These are phyloP conservation scores for Polyplosphaeria fusca DNA, from an alignment of 495 filamentous ascomycete genomes.

Conservation along the genomic window DNA sequence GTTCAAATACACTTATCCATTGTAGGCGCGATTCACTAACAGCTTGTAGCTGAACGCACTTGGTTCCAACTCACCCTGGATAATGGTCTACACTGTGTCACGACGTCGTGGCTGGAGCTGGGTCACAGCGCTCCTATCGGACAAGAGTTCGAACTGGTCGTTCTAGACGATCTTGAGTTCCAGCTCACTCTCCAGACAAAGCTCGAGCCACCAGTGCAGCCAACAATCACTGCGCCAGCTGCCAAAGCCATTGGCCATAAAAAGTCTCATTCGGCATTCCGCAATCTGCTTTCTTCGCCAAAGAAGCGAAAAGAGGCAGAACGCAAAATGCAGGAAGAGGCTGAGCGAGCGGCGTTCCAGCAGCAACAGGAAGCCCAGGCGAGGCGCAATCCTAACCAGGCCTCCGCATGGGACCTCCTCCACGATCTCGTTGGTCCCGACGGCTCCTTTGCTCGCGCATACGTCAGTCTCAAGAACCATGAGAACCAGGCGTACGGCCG, in stretches of 20 bases:
- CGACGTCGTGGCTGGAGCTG: constrained; percentile 90
- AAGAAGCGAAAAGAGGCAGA: constrained; percentile 94
- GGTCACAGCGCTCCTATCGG: constrained; percentile 92
- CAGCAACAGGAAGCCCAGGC: constrained; percentile 65
- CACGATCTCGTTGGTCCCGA: constrained; percentile 82
- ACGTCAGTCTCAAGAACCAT: constrained; percentile 88
- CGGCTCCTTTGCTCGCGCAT: constrained; percentile 89
- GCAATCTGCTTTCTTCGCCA: constrained; percentile 86
- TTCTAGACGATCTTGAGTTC: constrained; percentile 94
- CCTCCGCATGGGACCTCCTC: constrained; percentile 79
- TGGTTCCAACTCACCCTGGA: constrained; percentile 94
- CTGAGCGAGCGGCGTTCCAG: constrained; percentile 57
- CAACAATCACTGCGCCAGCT: constrained; percentile 31
- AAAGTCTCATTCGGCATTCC: constrained; percentile 76
- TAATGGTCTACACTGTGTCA: constrained; percentile 96
- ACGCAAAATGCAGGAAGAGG: constrained; percentile 70
- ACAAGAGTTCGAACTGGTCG: constrained; percentile 96
- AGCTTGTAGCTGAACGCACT: constrained; percentile 68
- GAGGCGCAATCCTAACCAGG: constrained; percentile 54
- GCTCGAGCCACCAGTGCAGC: constrained; percentile 70
- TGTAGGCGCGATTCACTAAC: background rate
- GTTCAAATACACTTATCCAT: constrained; percentile 37
- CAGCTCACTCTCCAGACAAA: constrained; percentile 95
- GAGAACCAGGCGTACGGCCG: constrained; percentile 81
- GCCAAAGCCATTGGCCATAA: constrained; percentile 51